phyloP scores from a whole-genome alignment of 106 monocot genomes.

The Cymbidium sinense region DNA sequence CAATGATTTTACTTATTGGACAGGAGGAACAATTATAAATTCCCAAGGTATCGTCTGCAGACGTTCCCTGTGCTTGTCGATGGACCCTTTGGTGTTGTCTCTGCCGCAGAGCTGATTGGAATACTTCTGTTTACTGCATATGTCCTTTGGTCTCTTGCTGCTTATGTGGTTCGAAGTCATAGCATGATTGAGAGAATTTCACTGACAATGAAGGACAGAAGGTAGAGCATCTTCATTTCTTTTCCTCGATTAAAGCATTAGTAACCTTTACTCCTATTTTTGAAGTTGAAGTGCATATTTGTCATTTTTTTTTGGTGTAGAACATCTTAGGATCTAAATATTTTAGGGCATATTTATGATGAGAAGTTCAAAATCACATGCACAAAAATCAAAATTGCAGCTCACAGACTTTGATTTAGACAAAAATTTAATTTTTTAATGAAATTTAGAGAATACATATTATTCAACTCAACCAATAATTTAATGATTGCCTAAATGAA shows the following conservation, averaged over 20 bases:
- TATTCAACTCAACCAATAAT: too few relatives aligned
- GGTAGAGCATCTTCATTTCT: slow-evolving; percentile 25
- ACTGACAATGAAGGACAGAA: slow-evolving; percentile 19
- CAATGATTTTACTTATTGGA: background rate
- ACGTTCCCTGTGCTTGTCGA: slow-evolving; percentile 79
- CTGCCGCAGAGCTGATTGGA: slow-evolving; percentile 71
- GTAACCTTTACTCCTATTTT: too few relatives aligned
- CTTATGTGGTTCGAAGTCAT: slow-evolving; percentile 14
- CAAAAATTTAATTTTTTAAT: too few relatives aligned
- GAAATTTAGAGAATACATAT: too few relatives aligned
- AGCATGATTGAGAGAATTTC: slow-evolving; percentile 6
- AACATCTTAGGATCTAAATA: too few relatives aligned
- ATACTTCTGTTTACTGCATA: slow-evolving; percentile 59
- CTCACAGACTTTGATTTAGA: too few relatives aligned
- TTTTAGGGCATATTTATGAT: too few relatives aligned
- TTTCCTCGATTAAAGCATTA: background rate
- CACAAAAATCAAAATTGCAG: too few relatives aligned
- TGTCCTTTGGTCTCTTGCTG: slow-evolving; percentile 42
- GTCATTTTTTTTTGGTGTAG: too few relatives aligned
- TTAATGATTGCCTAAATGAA: too few relatives aligned
- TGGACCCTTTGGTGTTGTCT: slow-evolving; percentile 88
- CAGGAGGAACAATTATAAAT: slow-evolving; percentile 47
- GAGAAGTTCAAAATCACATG: too few relatives aligned
- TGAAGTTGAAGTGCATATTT: too few relatives aligned
- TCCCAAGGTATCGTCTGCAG: slow-evolving; percentile 54